Conservation (phyloP, 176 grass and related monocot genomes). For the Oropetium thomaeum region DNA sequence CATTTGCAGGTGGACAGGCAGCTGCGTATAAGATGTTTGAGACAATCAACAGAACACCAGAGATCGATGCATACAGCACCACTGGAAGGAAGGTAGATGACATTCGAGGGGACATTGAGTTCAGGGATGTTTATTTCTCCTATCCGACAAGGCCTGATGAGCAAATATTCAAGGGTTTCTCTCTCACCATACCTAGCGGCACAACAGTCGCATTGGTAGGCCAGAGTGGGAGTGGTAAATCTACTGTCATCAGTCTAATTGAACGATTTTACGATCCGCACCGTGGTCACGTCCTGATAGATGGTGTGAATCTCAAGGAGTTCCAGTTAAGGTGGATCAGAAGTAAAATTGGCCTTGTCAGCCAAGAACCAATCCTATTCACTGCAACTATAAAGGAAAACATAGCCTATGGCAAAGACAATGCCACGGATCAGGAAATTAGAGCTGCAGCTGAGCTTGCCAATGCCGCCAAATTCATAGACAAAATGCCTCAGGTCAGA, state of each 20-base stretch:
- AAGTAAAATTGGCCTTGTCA: slow-evolving; percentile 91
- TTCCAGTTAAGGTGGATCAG: slow-evolving; percentile 85
- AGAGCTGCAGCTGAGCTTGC: slow-evolving; percentile 91
- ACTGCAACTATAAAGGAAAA: slow-evolving; percentile 75
- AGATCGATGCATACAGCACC: slow-evolving; percentile 62
- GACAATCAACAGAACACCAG: slow-evolving; percentile 81
- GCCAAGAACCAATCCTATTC: slow-evolving; percentile 87
- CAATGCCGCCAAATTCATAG: slow-evolving; percentile 88
- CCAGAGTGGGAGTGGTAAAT: slow-evolving; percentile 89
- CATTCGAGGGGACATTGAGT: slow-evolving; percentile 80
- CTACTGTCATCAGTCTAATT: slow-evolving; percentile 74
- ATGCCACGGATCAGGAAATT: slow-evolving; percentile 66
- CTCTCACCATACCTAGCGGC: slow-evolving; percentile 57
- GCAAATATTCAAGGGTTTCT: slow-evolving; percentile 78
- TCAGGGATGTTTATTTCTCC: slow-evolving; percentile 71
- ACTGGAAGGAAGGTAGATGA: slow-evolving; percentile 66
- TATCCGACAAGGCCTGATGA: slow-evolving; percentile 77
- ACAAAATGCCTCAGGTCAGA: slow-evolving; percentile 92
- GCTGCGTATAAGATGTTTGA: slow-evolving; percentile 94
- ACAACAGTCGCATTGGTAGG: slow-evolving; percentile 73
- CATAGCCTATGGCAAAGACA: slow-evolving; percentile 81
- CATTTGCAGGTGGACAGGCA: slow-evolving; percentile 81
- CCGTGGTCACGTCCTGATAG: slow-evolving; percentile 69
- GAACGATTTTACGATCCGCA: slow-evolving; percentile 85
- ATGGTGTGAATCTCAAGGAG: slow-evolving; percentile 69